Conservation (phyloP, 2,329 filamentous ascomycete genomes). For the Pseudopyricularia javanii region DNA sequence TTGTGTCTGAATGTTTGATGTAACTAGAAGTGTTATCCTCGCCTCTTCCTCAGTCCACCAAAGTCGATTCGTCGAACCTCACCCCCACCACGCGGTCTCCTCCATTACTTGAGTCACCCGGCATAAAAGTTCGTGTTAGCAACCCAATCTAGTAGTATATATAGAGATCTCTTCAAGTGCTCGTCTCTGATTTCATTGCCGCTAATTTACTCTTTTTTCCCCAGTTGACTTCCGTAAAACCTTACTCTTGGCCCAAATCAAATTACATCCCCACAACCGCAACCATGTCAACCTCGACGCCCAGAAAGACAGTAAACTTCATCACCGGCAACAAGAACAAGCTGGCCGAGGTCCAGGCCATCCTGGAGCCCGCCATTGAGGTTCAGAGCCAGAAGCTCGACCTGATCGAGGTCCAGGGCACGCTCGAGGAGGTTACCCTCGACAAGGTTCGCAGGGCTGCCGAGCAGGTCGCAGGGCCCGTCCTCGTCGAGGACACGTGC, state of each 20-base stretch:
- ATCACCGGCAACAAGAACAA: conserved; percentile 97
- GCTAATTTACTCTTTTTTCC: no score
- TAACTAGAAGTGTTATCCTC: no score
- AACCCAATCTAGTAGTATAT: no score
- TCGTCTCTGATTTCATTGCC: no score
- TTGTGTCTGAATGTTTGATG: no score
- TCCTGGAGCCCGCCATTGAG: conserved; percentile 63
- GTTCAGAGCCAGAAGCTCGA: conserved; percentile 67
- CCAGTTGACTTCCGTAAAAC: no score
- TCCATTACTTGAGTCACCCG: no score
- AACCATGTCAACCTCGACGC: neutral
- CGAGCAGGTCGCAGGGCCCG: conserved; percentile 68
- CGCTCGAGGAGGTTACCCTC: conserved; percentile 77
- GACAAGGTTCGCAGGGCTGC: conserved; percentile 83
- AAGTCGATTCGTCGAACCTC: no score
- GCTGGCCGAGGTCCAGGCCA: conserved; percentile 76
- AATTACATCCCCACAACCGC: neutral
- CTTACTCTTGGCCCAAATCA: neutral
- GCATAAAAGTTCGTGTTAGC: no score
- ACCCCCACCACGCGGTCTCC: no score
- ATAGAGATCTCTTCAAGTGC: no score
- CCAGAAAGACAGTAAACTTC: conserved; percentile 53
- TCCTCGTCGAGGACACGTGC: conserved; percentile 91
- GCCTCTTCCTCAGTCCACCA: no score
- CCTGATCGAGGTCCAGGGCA: conserved; percentile 81